Percentiles rank a stretch among this genome's conserved stretches.
Conservation (phyloP, 176 grass and related monocot species). For the Thinopyrum elongatum region DNA sequence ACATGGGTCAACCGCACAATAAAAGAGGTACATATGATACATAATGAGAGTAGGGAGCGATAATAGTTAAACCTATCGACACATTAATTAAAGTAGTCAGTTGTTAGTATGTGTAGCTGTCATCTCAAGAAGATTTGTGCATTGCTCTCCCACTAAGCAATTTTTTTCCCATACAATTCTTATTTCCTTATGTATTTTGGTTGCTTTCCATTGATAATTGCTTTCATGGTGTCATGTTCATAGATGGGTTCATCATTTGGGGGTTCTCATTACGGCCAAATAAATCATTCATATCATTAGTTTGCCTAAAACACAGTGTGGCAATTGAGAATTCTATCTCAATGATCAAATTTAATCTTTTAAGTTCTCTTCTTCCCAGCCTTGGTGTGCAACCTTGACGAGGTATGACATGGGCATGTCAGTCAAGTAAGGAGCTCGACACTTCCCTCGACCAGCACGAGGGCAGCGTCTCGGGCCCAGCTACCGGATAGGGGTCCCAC, state of each 20-base stretch:
- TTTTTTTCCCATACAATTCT: not conserved
- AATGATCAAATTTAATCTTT: not conserved
- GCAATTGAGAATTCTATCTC: not conserved
- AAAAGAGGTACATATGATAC: not conserved
- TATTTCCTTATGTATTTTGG: not conserved
- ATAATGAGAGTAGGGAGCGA: not conserved
- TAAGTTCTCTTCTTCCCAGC: not conserved
- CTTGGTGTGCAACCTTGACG: not conserved
- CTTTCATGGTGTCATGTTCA: constrained; percentile 37
- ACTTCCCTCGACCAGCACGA: too few species aligned
- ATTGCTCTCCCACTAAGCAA: constrained; percentile 46
- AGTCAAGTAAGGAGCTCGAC: too few species aligned
- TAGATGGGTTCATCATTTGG: constrained; percentile 21
- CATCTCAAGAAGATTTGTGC: constrained; percentile 41
- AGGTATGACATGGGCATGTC: too few species aligned
- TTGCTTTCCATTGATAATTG: constrained; percentile 21
- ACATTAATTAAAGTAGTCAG: constrained; percentile 9
- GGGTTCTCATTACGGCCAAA: not conserved
- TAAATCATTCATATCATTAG: not conserved
- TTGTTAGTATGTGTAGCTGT: constrained; percentile 32
- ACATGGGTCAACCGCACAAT: constrained; percentile 23
- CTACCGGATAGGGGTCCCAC: too few species aligned
- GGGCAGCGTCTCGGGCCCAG: too few species aligned
- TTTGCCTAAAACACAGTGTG: not conserved
- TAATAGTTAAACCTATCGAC: constrained; percentile 22